These are phyloP conservation scores for Starmerella potacharoeniae DNA, from an alignment of 805 yeast genomes.

Conservation along the genomic window DNA sequence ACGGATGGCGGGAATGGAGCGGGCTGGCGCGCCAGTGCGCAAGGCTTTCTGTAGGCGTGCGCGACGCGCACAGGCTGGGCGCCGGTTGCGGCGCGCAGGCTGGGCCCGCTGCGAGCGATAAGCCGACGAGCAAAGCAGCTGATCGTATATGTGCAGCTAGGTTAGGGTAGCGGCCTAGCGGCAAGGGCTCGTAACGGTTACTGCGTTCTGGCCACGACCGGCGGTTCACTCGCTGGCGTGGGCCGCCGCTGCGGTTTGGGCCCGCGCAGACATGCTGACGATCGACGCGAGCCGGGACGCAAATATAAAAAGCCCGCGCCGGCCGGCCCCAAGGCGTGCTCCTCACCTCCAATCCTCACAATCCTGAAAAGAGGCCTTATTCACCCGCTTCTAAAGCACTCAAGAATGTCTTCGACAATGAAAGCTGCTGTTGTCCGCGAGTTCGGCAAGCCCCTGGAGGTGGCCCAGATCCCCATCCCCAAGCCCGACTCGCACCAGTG, in stretches of 20 bases:
- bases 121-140: background rate
- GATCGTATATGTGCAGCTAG: background rate
- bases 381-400: background rate
- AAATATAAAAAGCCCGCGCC: background rate
- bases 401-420: constrained; percentile 20
- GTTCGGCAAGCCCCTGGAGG: constrained; percentile 50
- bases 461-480: constrained; percentile 72
- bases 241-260: background rate
- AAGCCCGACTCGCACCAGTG: constrained; percentile 65
- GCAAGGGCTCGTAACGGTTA: constrained; percentile 2
- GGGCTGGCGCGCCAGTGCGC: too few species aligned
- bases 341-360: background rate
- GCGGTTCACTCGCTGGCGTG: background rate
- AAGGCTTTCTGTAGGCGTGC: too few species aligned
- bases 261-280: background rate
- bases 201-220: background rate
- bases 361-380: background rate
- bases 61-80: too few species aligned
- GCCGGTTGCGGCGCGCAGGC: too few species aligned
- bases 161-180: background rate
- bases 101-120: background rate
- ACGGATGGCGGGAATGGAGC: too few species aligned
- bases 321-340: background rate
- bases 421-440: constrained; percentile 61
- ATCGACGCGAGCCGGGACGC: background rate